These are phyloP conservation scores for Taphrina pruni DNA, from an alignment of 1,139 yeast genomes.

Conservation along the genomic window DNA sequence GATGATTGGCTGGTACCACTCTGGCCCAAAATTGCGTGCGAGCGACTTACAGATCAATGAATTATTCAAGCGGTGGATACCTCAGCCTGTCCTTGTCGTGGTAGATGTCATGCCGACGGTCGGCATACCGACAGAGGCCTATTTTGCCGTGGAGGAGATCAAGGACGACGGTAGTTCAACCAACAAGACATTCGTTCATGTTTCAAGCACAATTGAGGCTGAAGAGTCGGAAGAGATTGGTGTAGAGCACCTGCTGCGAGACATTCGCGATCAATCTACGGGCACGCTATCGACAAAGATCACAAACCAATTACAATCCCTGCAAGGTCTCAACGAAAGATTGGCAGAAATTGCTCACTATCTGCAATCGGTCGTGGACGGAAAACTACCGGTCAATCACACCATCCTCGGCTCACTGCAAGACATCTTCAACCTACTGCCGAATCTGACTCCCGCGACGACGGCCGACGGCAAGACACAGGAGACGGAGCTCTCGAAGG, in stretches of 20 bases:
- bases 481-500: slow-evolving; percentile 64
- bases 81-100: slow-evolving; percentile 82
- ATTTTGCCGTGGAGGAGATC: slow-evolving; percentile 90
- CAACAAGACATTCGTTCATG: slow-evolving; percentile 89
- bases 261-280: slow-evolving; percentile 94
- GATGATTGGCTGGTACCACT: slow-evolving; percentile 97
- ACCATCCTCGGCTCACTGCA: slow-evolving; percentile 89
- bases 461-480: slow-evolving; percentile 47
- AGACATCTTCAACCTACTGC: slow-evolving; percentile 90
- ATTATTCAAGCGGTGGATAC: slow-evolving; percentile 78
- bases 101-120: slow-evolving; percentile 86
- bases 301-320: slow-evolving; percentile 85
- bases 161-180: slow-evolving; percentile 93
- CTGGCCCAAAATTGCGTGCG: slow-evolving; percentile 89
- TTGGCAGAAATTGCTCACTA: slow-evolving; percentile 79
- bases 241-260: slow-evolving; percentile 92
- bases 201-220: slow-evolving; percentile 91
- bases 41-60: slow-evolving; percentile 93
- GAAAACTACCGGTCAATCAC: slow-evolving; percentile 84
- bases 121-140: slow-evolving; percentile 96
- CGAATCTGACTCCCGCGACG: slow-evolving; percentile 63
- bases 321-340: slow-evolving; percentile 83
- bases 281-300: slow-evolving; percentile 86
- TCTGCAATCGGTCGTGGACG: slow-evolving; percentile 72
- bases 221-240: slow-evolving; percentile 99